Evolutionary conservation across 306 rosid genomes (phyloP), one percentile per base, ranked within the genome.

Genomic region (Cucurbita ficifolia): DNA sequence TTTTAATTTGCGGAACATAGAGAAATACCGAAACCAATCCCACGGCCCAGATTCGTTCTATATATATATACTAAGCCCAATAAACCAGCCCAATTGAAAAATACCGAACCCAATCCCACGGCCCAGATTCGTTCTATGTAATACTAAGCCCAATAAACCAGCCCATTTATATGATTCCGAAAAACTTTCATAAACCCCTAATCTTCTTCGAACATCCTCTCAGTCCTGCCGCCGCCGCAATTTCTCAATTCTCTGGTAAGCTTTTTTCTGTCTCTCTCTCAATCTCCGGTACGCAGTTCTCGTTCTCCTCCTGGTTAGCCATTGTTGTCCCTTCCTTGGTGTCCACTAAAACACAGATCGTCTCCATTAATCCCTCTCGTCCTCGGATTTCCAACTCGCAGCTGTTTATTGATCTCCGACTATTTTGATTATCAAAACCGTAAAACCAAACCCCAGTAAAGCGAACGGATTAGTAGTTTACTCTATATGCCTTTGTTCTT

Each of bases 111-210:
- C 50, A 63, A 39, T n/a, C 16, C n/a, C 4, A n/a, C 4, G 17
- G 71, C 71, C 71, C 71, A 40, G 1, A 29, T 1, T 1, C 22
- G 17, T 40, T 62, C 8, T 40, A 18, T 63, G 39, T 8, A 0
- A 0, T 4, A n/a, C 12, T 0, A 1, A 10, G 51, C 52, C 72
- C 52, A 64, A 19, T 42, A 2, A 11, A 3, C 18, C 10, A 65
- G 72, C 72, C 72, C 53, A 43, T 65, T 65, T 6, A 19, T 19
- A 5, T 0, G 38, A 65, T 0, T 39, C 48, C 50, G 33, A 19
- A 65, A 43, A 12, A 5, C 36, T 65, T 65, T 43, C 72, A 19
- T 65, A 65, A 65, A 65, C 53, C 72, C 72, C 72, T 65, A 65
- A 65, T 65, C 53, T 42, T 65, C 36, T 65, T 17, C 53, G 6